Conservation (phyloP, 2,329 filamentous ascomycete genomes). For the Incumbomyces lentus region DNA sequence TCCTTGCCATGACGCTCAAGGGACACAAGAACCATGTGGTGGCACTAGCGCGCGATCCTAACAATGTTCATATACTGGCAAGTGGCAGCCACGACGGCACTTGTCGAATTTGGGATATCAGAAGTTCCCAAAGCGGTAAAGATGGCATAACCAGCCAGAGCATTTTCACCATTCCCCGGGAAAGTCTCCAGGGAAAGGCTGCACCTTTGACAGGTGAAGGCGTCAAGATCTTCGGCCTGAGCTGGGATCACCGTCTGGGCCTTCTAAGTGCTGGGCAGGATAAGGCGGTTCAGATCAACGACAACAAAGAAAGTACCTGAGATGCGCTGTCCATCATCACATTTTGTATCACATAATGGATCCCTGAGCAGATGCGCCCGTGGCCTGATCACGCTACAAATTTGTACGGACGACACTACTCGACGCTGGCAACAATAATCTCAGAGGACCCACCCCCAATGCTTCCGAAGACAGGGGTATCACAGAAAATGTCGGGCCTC, state of each 20-base stretch:
- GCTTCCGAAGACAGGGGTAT: not conserved
- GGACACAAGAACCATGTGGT: conserved; percentile 71
- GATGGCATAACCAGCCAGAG: conserved; percentile 56
- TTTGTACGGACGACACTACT: too few species aligned
- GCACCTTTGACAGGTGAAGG: conserved; percentile 65
- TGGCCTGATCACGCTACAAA: not conserved
- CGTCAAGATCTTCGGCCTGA: conserved; percentile 78
- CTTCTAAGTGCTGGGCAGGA: conserved; percentile 91
- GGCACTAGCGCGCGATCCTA: conserved; percentile 48
- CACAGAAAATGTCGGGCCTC: too few species aligned
- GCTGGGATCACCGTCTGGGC: conserved; percentile 76
- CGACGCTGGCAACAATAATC: not conserved
- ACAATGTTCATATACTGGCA: conserved; percentile 71
- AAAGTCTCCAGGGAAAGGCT: conserved; percentile 57
- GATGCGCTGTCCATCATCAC: not conserved
- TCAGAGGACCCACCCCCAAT: not conserved
- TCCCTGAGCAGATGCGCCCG: too few species aligned
- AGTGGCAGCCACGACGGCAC: conserved; percentile 89
- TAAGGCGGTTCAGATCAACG: conserved; percentile 86
- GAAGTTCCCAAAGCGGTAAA: conserved; percentile 52
- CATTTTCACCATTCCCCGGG: conserved; percentile 66
- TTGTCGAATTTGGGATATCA: conserved; percentile 86
- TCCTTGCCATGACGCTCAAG: conserved; percentile 79
- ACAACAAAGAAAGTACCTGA: conserved; percentile 21
- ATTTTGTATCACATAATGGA: not conserved